phyloP scores from a whole-genome alignment of 768 basidiomycete species.

The Serendipita indica region DNA sequence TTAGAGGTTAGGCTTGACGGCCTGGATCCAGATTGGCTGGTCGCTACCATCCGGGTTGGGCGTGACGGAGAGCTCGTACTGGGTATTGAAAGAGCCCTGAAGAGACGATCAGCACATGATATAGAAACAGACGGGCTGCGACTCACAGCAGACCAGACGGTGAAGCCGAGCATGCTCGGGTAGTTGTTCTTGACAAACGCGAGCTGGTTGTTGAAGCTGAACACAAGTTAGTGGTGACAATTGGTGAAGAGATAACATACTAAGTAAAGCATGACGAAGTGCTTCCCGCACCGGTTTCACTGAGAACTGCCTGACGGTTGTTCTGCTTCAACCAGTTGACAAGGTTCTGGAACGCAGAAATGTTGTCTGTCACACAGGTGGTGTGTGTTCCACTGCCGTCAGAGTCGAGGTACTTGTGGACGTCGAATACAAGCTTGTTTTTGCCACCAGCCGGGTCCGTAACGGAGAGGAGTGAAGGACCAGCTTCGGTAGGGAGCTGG shows the following conservation, averaged over 20 bases:
- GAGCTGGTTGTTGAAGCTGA: slow-evolving; percentile 29
- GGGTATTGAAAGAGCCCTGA: slow-evolving; percentile 33
- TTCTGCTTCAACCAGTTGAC: slow-evolving; percentile 29
- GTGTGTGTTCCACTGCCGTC: slow-evolving; percentile 31
- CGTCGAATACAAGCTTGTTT: slow-evolving; percentile 29
- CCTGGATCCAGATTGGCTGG: slow-evolving; percentile 22
- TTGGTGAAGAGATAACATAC: slow-evolving; percentile 16
- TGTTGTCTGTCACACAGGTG: slow-evolving; percentile 34
- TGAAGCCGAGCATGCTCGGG: slow-evolving; percentile 34
- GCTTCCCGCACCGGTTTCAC: slow-evolving; percentile 34
- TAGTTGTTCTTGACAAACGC: slow-evolving; percentile 32
- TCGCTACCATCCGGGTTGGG: slow-evolving; percentile 35
- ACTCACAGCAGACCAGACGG: slow-evolving; percentile 31
- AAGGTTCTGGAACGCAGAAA: slow-evolving; percentile 30
- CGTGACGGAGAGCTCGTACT: slow-evolving; percentile 35
- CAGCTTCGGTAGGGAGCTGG: slow-evolving; percentile 27
- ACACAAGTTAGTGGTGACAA: not conserved
- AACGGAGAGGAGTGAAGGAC: slow-evolving; percentile 27
- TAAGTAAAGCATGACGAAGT: slow-evolving; percentile 25
- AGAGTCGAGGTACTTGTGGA: slow-evolving; percentile 25
- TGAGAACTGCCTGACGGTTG: slow-evolving; percentile 30
- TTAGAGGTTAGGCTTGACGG: slow-evolving; percentile 15
- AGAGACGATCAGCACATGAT: not conserved
- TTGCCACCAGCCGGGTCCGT: slow-evolving; percentile 29
- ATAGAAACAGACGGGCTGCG: not conserved